Evolutionary conservation across 2,329 filamentous ascomycete species (phyloP).

Genomic region (Colletotrichum ledebouriae): DNA sequence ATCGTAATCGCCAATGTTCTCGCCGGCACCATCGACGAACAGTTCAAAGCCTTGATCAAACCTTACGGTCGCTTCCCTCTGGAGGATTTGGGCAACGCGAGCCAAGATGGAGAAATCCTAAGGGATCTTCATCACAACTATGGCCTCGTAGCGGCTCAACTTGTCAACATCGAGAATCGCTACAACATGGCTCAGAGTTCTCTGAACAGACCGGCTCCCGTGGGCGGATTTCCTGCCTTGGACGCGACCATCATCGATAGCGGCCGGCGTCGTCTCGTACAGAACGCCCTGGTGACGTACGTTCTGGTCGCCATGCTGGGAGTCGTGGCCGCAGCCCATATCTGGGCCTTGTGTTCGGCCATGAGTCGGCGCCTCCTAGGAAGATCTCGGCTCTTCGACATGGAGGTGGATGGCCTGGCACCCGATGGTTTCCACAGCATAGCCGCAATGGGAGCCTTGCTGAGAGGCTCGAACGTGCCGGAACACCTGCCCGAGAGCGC

Average conservation of each 20-base stretch:
- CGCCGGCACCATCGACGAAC: neutral
- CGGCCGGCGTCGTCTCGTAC: neutral
- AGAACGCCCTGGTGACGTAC: neutral
- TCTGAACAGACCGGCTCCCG: neutral
- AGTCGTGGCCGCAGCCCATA: neutral
- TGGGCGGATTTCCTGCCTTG: neutral
- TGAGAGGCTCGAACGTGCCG: constrained; percentile 6
- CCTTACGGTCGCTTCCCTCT: neutral
- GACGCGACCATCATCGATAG: neutral
- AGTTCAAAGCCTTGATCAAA: neutral
- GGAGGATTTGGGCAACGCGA: neutral
- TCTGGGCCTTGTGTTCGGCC: neutral
- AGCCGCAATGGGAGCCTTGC: neutral
- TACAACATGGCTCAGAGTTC: neutral
- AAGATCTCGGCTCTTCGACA: neutral
- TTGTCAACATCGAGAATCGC: constrained; percentile 1
- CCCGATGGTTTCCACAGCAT: neutral
- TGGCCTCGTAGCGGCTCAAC: neutral
- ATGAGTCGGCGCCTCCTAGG: neutral
- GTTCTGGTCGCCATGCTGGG: neutral
- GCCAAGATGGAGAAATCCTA: neutral
- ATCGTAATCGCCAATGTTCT: neutral
- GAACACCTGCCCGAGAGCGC: neutral
- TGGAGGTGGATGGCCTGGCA: constrained; percentile 2
- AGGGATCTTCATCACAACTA: neutral